These are phyloP conservation scores for Immersiporthe knoxdaviesiana DNA, from an alignment of 2,329 filamentous ascomycete species.

Conservation along the genomic window DNA sequence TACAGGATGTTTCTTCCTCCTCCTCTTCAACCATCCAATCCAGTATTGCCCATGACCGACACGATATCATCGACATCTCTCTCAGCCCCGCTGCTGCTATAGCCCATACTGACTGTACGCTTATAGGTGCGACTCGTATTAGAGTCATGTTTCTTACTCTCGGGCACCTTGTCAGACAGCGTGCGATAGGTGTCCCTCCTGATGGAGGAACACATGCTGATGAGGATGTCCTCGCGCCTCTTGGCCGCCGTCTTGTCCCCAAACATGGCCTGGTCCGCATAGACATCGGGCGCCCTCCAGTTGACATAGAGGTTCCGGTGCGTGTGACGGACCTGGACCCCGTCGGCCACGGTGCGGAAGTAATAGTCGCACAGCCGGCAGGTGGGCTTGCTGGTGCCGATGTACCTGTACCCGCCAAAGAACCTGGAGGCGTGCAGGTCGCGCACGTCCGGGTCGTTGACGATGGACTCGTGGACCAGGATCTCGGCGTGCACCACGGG, in stretches of 20 bases:
- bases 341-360: slow-evolving; percentile 33
- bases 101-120: background rate
- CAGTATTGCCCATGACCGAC: background rate
- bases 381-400: slow-evolving; percentile 47
- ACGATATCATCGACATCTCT: background rate
- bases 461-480: slow-evolving; percentile 36
- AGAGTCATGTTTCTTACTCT: slow-evolving; percentile 39
- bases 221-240: slow-evolving; percentile 33
- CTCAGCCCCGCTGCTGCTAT: background rate
- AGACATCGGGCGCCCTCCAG: slow-evolving; percentile 44
- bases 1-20: background rate
- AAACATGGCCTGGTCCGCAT: slow-evolving; percentile 22
- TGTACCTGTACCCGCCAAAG: slow-evolving; percentile 41
- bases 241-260: slow-evolving; percentile 23
- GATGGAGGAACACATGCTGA: slow-evolving; percentile 35
- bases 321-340: slow-evolving; percentile 37
- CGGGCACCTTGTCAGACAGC: slow-evolving; percentile 35
- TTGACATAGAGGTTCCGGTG: slow-evolving; percentile 45
- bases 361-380: slow-evolving; percentile 46
- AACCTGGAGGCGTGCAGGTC: slow-evolving; percentile 30
- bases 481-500: slow-evolving; percentile 44
- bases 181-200: slow-evolving; percentile 37
- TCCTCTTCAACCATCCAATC: background rate
- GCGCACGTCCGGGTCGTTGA: slow-evolving; percentile 17
- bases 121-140: slow-evolving; percentile 34